Evolutionary conservation across 148 eudicot species (phyloP).

Genomic region (Drosera capensis): DNA sequence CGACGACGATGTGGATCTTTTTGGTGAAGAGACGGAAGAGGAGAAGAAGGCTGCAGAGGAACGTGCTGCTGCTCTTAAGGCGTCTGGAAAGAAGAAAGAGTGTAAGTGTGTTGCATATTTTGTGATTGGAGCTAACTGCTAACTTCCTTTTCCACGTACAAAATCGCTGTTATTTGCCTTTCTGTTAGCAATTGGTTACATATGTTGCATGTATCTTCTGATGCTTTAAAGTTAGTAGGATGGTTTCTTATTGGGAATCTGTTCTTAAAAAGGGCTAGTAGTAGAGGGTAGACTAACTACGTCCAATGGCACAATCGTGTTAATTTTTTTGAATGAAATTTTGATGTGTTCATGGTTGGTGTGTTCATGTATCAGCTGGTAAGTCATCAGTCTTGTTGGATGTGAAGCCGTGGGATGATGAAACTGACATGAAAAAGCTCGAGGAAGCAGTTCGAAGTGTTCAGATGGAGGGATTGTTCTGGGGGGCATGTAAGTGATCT

Average conservation of each 20-base stretch:
- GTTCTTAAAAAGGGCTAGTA: too few relatives aligned
- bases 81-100: constrained; percentile 65
- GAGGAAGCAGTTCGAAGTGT: constrained; percentile 89
- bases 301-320: too few relatives aligned
- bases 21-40: constrained; percentile 97
- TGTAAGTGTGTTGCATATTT: constrained; percentile 28
- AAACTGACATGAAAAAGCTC: constrained; percentile 87
- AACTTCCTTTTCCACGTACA: too few relatives aligned
- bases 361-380: constrained; percentile 40
- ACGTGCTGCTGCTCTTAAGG: constrained; percentile 63
- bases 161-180: too few relatives aligned
- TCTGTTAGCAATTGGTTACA: too few relatives aligned
- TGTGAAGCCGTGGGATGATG: constrained; percentile 97
- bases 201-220: too few relatives aligned
- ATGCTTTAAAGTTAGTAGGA: too few relatives aligned
- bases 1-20: constrained; percentile 78
- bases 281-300: too few relatives aligned
- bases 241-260: too few relatives aligned
- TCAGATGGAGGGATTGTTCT: constrained; percentile 61
- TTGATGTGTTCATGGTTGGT: not conserved
- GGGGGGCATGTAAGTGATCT: constrained; percentile 75
- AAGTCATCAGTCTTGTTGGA: constrained; percentile 78
- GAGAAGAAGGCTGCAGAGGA: constrained; percentile 88
- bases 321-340: not conserved
- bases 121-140: not conserved